Conservation (phyloP, 2,329 filamentous ascomycete species). For the Alternaria arborescens region DNA sequence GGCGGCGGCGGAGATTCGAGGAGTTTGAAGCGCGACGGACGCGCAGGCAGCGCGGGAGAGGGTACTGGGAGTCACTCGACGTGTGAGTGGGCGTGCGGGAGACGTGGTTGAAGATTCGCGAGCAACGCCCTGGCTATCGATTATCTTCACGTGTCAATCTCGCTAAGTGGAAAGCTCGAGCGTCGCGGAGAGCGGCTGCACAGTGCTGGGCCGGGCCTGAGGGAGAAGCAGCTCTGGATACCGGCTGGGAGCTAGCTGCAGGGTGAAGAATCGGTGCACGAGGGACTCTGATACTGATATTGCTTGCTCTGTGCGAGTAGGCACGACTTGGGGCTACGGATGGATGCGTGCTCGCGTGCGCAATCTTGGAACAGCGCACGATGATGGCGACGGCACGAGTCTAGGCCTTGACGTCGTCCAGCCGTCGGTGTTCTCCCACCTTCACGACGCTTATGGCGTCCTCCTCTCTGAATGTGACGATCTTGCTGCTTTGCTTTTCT, state of each 20-base stretch:
- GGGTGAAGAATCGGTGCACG: constrained; percentile 17
- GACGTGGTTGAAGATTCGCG: constrained; percentile 25
- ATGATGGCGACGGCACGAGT: constrained; percentile 8
- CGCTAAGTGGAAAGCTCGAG: constrained; percentile 12
- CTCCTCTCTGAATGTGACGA: background rate
- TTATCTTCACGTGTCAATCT: constrained; percentile 48
- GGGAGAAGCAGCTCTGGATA: constrained; percentile 1
- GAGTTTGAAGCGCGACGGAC: constrained; percentile 34
- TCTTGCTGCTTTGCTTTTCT: background rate
- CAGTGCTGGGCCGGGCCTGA: constrained; percentile 6
- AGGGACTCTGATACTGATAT: constrained; percentile 3
- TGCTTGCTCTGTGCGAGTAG: constrained; percentile 31
- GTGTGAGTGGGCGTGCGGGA: constrained; percentile 16
- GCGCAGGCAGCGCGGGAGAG: constrained; percentile 42
- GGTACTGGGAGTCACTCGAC: constrained; percentile 24
- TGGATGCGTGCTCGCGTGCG: constrained; percentile 47
- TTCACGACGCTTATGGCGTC: background rate
- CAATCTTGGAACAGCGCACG: constrained; percentile 26
- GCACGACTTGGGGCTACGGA: constrained; percentile 40
- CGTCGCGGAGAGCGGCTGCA: constrained; percentile 13
- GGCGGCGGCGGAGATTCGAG: constrained; percentile 22
- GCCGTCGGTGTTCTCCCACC: constrained; percentile 2
- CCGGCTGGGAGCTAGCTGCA: constrained; percentile 7
- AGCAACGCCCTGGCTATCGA: constrained; percentile 16
- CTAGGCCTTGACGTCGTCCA: constrained; percentile 5